Evolutionary conservation across 2,329 filamentous ascomycete species (phyloP).

Genomic region (Beauveria medogensis): DNA sequence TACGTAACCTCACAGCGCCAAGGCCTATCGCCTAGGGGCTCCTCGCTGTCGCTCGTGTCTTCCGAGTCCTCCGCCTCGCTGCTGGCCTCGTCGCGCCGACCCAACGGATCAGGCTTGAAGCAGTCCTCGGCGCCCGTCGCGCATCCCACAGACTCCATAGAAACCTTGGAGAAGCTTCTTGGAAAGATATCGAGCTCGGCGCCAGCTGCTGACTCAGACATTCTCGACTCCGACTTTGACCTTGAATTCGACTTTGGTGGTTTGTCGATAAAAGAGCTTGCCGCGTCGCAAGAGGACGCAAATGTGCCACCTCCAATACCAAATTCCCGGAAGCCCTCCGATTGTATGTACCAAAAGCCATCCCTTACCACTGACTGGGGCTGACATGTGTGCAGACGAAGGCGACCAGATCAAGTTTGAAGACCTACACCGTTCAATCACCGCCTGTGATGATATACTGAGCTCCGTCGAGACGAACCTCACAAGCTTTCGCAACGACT

Average conservation of each 20-base stretch:
- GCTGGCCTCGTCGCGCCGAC: slow-evolving; percentile 52
- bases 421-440: slow-evolving; percentile 81
- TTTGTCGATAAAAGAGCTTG: slow-evolving; percentile 67
- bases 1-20: slow-evolving; percentile 61
- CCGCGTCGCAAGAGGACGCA: slow-evolving; percentile 25
- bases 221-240: slow-evolving; percentile 45
- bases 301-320: slow-evolving; percentile 17
- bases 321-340: slow-evolving; percentile 51
- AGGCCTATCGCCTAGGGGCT: slow-evolving; percentile 61
- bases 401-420: slow-evolving; percentile 78
- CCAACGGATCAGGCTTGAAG: slow-evolving; percentile 62
- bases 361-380: background rate
- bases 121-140: slow-evolving; percentile 40
- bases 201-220: slow-evolving; percentile 12
- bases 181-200: slow-evolving; percentile 18
- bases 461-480: slow-evolving; percentile 90
- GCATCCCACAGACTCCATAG: slow-evolving; percentile 59
- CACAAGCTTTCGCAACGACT: slow-evolving; percentile 85
- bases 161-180: slow-evolving; percentile 52
- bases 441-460: slow-evolving; percentile 85
- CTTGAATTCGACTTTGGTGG: slow-evolving; percentile 71
- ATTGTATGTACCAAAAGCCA: slow-evolving; percentile 48
- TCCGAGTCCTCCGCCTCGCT: slow-evolving; percentile 73
- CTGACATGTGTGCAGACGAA: slow-evolving; percentile 49
- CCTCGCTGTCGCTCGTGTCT: slow-evolving; percentile 68